Evolutionary conservation across 768 basidiomycete genomes (phyloP).

Genomic region (Cantharellus anzutake): DNA sequence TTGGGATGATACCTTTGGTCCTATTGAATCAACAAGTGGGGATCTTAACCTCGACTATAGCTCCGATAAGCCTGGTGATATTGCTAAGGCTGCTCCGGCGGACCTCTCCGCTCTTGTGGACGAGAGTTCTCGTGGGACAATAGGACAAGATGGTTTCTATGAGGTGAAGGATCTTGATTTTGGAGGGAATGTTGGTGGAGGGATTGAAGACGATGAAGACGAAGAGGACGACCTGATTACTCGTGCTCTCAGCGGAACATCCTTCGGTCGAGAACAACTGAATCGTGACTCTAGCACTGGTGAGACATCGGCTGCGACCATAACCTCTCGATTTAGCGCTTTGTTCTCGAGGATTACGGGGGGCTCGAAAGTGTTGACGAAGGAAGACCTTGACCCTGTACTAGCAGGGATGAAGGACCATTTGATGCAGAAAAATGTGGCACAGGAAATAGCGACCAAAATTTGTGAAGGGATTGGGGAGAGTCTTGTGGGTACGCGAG

Average conservation of each 20-base stretch:
- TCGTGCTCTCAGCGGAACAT: slow-evolving; percentile 28
- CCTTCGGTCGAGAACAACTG: background rate
- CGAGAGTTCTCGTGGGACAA: slow-evolving; percentile 25
- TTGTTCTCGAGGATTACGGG: slow-evolving; percentile 70
- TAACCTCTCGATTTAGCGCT: slow-evolving; percentile 21
- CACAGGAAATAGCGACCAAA: slow-evolving; percentile 85
- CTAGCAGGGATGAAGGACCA: slow-evolving; percentile 92
- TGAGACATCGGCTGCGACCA: background rate
- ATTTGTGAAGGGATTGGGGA: slow-evolving; percentile 90
- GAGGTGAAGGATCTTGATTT: slow-evolving; percentile 80
- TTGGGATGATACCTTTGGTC: slow-evolving; percentile 73
- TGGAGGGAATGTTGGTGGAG: slow-evolving; percentile 23
- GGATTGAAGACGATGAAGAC: slow-evolving; percentile 25
- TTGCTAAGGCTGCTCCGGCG: slow-evolving; percentile 5
- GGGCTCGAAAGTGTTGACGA: slow-evolving; percentile 58
- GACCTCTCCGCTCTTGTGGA: slow-evolving; percentile 17
- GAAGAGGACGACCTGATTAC: slow-evolving; percentile 23
- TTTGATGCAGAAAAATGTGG: slow-evolving; percentile 97
- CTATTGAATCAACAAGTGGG: slow-evolving; percentile 69
- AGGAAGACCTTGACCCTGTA: slow-evolving; percentile 71
- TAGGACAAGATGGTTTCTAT: slow-evolving; percentile 48
- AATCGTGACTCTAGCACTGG: background rate
- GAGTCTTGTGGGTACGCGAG: slow-evolving; percentile 73
- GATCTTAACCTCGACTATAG: slow-evolving; percentile 62
- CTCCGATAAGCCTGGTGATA: background rate